Evolutionary conservation across 805 yeast species (phyloP).

Genomic region (Candida yuanshanica): DNA sequence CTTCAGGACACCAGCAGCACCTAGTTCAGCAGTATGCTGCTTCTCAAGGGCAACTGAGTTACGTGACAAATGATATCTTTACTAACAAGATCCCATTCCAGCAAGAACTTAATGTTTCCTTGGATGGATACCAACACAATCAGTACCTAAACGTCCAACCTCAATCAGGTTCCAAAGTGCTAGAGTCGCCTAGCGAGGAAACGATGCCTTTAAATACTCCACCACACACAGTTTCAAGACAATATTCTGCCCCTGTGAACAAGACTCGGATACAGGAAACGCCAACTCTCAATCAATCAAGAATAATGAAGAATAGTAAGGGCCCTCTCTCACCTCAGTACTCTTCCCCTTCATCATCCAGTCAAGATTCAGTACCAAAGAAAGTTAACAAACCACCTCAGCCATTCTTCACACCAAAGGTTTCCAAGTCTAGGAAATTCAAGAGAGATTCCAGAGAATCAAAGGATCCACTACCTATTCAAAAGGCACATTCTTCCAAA

Average conservation of each 20-base stretch:
- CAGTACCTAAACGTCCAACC: background rate
- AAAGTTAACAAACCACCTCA: slow-evolving; percentile 19
- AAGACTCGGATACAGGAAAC: slow-evolving; percentile 19
- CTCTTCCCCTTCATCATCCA: slow-evolving; percentile 20
- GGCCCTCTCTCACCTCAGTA: slow-evolving; percentile 24
- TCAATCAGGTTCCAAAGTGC: background rate
- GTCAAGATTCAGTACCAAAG: slow-evolving; percentile 1
- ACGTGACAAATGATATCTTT: background rate
- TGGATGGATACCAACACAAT: background rate
- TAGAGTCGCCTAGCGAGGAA: slow-evolving; percentile 1
- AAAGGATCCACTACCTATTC: slow-evolving; percentile 1
- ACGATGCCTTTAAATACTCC: slow-evolving; percentile 25
- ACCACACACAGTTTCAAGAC: slow-evolving; percentile 23
- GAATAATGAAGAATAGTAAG: slow-evolving; percentile 14
- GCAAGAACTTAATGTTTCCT: background rate
- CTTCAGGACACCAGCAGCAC: background rate
- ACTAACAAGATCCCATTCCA: background rate
- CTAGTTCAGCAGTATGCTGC: background rate
- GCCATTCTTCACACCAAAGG: slow-evolving; percentile 16
- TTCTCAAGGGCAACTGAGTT: background rate
- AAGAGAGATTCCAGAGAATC: slow-evolving; percentile 5
- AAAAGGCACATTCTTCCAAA: slow-evolving; percentile 3
- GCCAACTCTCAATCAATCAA: slow-evolving; percentile 18
- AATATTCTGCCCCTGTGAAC: slow-evolving; percentile 9
- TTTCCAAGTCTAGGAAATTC: slow-evolving; percentile 10